Base-by-base conservation (phyloP, 352 stramenopile species). In the Paralagenidium karlingii region DNA sequence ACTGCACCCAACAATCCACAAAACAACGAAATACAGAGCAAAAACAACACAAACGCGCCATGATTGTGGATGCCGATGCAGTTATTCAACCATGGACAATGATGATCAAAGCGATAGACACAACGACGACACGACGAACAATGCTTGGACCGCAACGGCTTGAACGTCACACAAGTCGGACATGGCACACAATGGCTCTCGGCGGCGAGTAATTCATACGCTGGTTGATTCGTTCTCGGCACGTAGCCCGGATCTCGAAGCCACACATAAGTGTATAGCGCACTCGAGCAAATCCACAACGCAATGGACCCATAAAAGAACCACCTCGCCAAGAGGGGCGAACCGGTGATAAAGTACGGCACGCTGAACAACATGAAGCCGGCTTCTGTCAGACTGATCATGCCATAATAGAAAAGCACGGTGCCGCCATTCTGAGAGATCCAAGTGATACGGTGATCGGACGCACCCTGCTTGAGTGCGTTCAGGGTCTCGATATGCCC, bases 71-170 rank as follows among this genome's bases (percentile, higher is more conserved):
- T 53, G 8, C 76, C 76, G 32, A 89, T 59, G 45, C 76, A 89
- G 48, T 89, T 89, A 55, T 85, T 87, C 38, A 89, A 81, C 76
- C 76, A 89, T 28, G 76, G 76, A 51, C 76, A 89, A 43, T 89
- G 76, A 45, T 89, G 76, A 45, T 89, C 76, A 36, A 89, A 89
- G 13, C 76, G 76, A 32, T 85, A 58, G 24, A 89, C 73, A 34
- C 76, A 89, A 19, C 76, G 73, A 16, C 68, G 56, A 30, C 76
- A 89, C 5, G 76, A 76, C 7, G 73, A 78, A 45, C 76, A 89
- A 49, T 89, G 76, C 40, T 89, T 89, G 9, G 73, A 87, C 9
- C 76, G 65, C 37, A 78, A 45, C 12, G 73, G 69, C 41, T 89
- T 89, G 40, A 60, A 55, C 11, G 71, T 84, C 33, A 82, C 69